Conservation (phyloP, 2,329 filamentous ascomycete species). For the Scortechinia acanthostroma region DNA sequence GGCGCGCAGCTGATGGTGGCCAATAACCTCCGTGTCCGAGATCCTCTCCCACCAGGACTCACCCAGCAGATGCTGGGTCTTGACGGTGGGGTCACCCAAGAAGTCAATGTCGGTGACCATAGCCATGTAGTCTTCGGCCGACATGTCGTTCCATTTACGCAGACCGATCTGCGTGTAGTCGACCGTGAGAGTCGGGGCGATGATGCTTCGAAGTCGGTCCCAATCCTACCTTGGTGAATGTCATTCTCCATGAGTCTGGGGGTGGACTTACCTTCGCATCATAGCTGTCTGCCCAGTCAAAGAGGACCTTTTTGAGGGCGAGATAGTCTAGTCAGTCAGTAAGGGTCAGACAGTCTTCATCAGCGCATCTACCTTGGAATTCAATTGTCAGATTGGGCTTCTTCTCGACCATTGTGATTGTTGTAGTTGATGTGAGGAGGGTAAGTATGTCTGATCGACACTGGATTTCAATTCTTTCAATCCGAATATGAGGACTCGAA, state of each 20-base stretch:
- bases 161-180: constrained; percentile 29
- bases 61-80: constrained; percentile 49
- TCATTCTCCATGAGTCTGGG: neutral
- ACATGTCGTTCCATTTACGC: constrained; percentile 47
- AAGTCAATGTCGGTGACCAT: constrained; percentile 42
- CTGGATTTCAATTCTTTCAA: no score
- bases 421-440: no score
- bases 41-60: constrained; percentile 40
- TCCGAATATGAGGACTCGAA: no score
- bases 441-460: no score
- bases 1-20: constrained; percentile 48
- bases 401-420: no score
- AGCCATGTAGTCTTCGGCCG: constrained; percentile 39
- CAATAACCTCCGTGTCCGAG: constrained; percentile 34
- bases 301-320: constrained; percentile 20
- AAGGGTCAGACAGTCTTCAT: neutral
- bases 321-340: constrained; percentile 16
- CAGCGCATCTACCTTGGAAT: neutral
- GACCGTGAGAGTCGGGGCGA: constrained; percentile 32
- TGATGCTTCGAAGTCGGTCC: constrained; percentile 25
- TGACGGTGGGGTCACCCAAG: constrained; percentile 42
- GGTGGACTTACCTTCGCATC: constrained; percentile 25
- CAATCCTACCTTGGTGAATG: constrained; percentile 18
- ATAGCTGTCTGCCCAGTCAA: constrained; percentile 34
- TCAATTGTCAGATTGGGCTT: neutral